Base-by-base conservation (phyloP, 2,329 filamentous ascomycete species). In the Fusarium newnesense region DNA sequence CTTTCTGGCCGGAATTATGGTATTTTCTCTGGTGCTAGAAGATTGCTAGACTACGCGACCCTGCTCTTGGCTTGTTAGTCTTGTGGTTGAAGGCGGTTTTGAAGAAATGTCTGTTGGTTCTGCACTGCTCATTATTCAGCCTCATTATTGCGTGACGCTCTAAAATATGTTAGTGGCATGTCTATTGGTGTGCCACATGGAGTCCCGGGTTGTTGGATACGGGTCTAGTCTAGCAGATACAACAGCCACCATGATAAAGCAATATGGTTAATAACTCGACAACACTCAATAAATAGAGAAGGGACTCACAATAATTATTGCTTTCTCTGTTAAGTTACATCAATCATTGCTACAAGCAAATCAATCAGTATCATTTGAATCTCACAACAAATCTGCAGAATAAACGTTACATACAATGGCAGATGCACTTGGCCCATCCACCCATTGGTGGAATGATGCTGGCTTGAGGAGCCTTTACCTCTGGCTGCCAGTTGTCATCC, bases 131-230 rank as follows among this genome's bases (percentile, higher is more conserved):
- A 53, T 6, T 53, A 36, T 53, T 37, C 49, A 53, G 49, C 49
- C 49, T 53, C 19, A 12, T 37, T 53, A 53, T 53, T 37, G 49
- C 49, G 49, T 53, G 49, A 53, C 34, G n/a, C 2, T 28, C 49
- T 37, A 36, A 37, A 26, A 6, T 12, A 26, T 53, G 9, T 37
- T 53, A 15, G 49, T 26, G 24, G 18, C n/a, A 8, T 53, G 24
- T 5, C 34, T 37, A 18, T 37, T 28, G 49, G 49, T 12, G 13
- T 5, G 24, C 47, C 19, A 16, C 18, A 16, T 21, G 49, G 16
- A 11, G 49, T 53, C 36, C 49, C 19, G 34, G 30, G 26, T 5
- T 53, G 16, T 16, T 37, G 49, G 49, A 6, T 2, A 19, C 10
- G 4, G 9, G 32, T 21, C 19, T 15, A 21, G 12, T 15, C 9